phyloP scores from a whole-genome alignment of 2,329 filamentous ascomycete genomes.

The Cercospora citrullina region DNA sequence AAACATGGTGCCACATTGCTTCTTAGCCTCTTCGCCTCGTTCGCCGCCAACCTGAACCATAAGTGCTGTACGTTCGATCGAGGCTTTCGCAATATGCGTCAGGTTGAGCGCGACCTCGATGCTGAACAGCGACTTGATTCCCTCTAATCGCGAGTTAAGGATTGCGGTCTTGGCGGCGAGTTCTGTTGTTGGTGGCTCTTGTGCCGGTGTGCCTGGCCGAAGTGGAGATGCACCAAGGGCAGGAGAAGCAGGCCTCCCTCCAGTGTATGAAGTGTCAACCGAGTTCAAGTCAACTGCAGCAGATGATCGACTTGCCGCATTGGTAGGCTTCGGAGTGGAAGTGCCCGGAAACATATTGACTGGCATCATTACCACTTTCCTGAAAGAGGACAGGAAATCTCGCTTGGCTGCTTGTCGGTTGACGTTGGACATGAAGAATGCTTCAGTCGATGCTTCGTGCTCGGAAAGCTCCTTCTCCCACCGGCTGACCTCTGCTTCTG shows the following conservation, averaged over 20 bases:
- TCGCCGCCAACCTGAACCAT: slow-evolving; percentile 80
- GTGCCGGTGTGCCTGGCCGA: slow-evolving; percentile 41
- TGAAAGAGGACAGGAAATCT: slow-evolving; percentile 94
- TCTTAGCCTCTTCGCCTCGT: slow-evolving; percentile 72
- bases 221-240: slow-evolving; percentile 24
- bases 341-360: slow-evolving; percentile 71
- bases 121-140: slow-evolving; percentile 92
- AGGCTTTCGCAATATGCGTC: slow-evolving; percentile 84
- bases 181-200: slow-evolving; percentile 80
- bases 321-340: slow-evolving; percentile 51
- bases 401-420: slow-evolving; percentile 94
- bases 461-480: slow-evolving; percentile 94
- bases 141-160: slow-evolving; percentile 91
- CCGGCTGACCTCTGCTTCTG: slow-evolving; percentile 71
- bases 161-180: slow-evolving; percentile 95
- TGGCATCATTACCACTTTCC: slow-evolving; percentile 98
- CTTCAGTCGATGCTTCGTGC: slow-evolving; percentile 86
- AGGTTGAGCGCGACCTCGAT: slow-evolving; percentile 91
- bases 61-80: slow-evolving; percentile 78
- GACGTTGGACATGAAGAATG: slow-evolving; percentile 93
- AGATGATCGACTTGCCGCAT: slow-evolving; percentile 22
- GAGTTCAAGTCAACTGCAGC: slow-evolving; percentile 30
- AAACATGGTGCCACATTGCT: slow-evolving; percentile 89
- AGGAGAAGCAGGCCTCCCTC: slow-evolving; percentile 34
- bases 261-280: slow-evolving; percentile 30